Base-by-base conservation (phyloP, 192 early-diverging fungal genomes). In the Backusella sp. region DNA sequence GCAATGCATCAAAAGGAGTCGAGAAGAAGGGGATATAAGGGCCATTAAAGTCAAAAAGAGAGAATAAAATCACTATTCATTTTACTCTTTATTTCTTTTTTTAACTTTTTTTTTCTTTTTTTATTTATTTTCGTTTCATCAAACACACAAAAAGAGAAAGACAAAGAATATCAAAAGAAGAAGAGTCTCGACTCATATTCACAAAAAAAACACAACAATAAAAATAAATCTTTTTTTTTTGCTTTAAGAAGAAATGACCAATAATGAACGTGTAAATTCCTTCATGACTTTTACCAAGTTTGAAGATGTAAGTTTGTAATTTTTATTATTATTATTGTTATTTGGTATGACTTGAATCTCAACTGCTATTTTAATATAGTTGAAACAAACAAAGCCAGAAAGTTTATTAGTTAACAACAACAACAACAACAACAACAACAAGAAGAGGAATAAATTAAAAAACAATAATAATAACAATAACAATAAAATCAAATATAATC, bases 401-500 rank as follows among this genome's bases (percentile, higher is more conserved):
- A 62, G 56, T 62, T 62, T 62, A 62, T 62, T 62, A 23, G 11
- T 12, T 62, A 28, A 11, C n/a, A 59, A 59, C 53, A 59, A 49
- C 46, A 49, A 21, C 8, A 28, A 11, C n/a, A 59, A 59, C 53
- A 59, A 49, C 46, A 49, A 21, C 8, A 56, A 56, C 53, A 56
- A 56, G 52, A 53, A 59, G 56, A 62, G 56, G 56, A 62, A 62
- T 62, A 62, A 62, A 62, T 62, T 62, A 62, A 62, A 62, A 62
- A 62, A 62, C 26, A 62, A 56, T n/a, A 56, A 56, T n/a, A 56
- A 56, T 56, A 56, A 56, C 53, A 56, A 56, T 21, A 56, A 56
- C 21, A 56, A 59, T 26, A 59, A 59, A 59, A 23, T 26, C 56
- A 59, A 62, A 62, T 62, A 62, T 28, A 62, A 28, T 28, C 56